Evolutionary conservation across 495 filamentous ascomycete species (phyloP).

Genomic region (Cercophora samala): DNA sequence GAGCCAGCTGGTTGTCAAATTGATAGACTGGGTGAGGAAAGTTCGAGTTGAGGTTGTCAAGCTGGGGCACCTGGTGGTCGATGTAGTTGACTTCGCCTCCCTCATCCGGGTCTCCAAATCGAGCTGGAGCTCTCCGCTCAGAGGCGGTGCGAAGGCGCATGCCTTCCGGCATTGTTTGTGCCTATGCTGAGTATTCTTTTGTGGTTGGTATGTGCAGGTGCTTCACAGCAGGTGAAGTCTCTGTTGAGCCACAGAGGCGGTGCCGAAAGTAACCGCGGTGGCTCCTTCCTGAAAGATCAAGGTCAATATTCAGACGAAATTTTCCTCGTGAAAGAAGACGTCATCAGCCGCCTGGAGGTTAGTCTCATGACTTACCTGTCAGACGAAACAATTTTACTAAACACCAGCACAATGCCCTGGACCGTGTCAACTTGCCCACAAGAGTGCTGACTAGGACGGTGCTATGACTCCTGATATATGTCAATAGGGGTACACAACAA

Average conservation of each 20-base stretch:
- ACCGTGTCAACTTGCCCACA: neutral
- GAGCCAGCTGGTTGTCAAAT: conserved; percentile 9
- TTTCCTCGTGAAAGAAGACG: neutral
- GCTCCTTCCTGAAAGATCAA: neutral
- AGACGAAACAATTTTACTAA: neutral
- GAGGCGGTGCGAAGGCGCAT: neutral
- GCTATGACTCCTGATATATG: neutral
- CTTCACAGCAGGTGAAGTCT: neutral
- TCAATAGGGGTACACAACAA: neutral
- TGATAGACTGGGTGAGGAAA: neutral
- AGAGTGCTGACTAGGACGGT: neutral
- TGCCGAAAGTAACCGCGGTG: neutral
- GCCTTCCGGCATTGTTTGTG: neutral
- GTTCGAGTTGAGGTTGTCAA: neutral
- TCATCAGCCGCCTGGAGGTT: neutral
- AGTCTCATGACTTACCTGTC: neutral
- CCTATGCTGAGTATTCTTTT: neutral
- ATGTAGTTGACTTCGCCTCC: neutral
- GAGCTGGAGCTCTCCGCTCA: neutral
- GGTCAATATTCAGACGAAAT: neutral
- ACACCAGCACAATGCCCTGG: neutral
- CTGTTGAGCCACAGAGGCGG: neutral
- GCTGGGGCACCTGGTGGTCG: neutral
- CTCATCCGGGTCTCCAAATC: neutral
- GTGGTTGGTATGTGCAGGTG: neutral